Evolutionary conservation across 805 yeast species (phyloP), one percentile per base, ranked within the genome.

Genomic region (Yarrowia osloensis): DNA sequence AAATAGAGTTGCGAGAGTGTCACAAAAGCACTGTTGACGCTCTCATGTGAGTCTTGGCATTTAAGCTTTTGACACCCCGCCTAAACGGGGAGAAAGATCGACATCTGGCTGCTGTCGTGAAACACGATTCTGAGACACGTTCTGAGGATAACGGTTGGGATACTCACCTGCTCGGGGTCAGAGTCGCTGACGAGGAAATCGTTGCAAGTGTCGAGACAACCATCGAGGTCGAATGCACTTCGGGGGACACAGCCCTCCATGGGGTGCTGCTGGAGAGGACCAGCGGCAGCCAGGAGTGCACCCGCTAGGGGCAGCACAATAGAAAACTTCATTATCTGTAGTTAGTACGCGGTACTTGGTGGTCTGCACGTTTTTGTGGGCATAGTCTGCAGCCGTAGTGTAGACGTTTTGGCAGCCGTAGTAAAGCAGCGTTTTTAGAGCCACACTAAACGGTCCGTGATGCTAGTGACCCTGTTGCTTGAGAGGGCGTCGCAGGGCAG

Each of bases 91-190:
- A 37, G 22, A 37, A 37, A 3, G 46, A 42, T 42, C 26, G 17
- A 17, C 46, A 21, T 42, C 17, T 42, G 46, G 26, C 17, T 42
- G 46, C 46, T 24, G 11, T 15, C 19, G 11, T 44, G 29, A 44
- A 44, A 24, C 49, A 42, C n/a, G 19, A 35, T 11, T 15, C 19
- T 35, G 39, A 35, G 39, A 35, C 39, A 15, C 4, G 2, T 11
- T 35, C 49, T 7, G 26, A 4, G 22, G 22, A 9, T 17, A 12
- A 11, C n/a, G n/a, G n/a, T n/a, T n/a, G n/a, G n/a, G n/a, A n/a
- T 37, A 55, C 63, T 55, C 31, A 55, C 63, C 63, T 55, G 63
- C 39, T 55, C 63, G 47, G 63, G 63, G 28, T 55, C 63, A 29
- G 47, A 39, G 49, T 55, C 47, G 47, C 19, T 28, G 19, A 55